Conservation (phyloP, 106 monocot species). For the Hemerocallis citrina region DNA sequence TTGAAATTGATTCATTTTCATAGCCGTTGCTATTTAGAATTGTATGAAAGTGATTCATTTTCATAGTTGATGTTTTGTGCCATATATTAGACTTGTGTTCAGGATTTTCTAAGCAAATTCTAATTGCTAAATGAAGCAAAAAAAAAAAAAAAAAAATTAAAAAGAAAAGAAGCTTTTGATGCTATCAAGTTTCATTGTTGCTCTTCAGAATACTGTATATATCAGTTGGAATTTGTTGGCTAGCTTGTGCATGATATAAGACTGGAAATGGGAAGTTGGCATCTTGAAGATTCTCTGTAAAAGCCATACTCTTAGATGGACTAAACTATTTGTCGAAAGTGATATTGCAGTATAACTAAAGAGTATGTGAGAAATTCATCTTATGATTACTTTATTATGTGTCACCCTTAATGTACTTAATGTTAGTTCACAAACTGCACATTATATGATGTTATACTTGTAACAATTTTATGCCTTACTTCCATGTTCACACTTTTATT, state of each 20-base stretch:
- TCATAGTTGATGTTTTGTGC: not conserved
- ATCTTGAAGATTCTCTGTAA: not conserved
- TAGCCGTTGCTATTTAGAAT: not conserved
- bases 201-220: not conserved
- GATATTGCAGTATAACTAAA: not conserved
- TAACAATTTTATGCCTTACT: not conserved
- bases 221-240: not conserved
- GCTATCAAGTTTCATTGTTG: too few relatives aligned
- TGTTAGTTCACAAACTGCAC: too few relatives aligned
- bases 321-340: not conserved
- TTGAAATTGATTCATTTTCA: too few relatives aligned
- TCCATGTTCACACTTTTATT: not conserved
- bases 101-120: not conserved
- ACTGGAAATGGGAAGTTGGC: not conserved
- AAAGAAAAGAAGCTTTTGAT: too few relatives aligned
- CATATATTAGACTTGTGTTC: not conserved
- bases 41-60: not conserved
- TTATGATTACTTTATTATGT: not conserved
- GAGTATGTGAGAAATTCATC: not conserved
- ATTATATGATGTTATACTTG: not conserved
- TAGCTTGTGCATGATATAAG: not conserved
- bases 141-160: not conserved
- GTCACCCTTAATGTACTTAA: too few relatives aligned
- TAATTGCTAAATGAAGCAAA: too few relatives aligned
- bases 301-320: not conserved